Evolutionary conservation across 371 early-diverging fungal species (phyloP), one percentile per base, ranked within the genome.

Genomic region (Choanephora cucurbitarum): DNA sequence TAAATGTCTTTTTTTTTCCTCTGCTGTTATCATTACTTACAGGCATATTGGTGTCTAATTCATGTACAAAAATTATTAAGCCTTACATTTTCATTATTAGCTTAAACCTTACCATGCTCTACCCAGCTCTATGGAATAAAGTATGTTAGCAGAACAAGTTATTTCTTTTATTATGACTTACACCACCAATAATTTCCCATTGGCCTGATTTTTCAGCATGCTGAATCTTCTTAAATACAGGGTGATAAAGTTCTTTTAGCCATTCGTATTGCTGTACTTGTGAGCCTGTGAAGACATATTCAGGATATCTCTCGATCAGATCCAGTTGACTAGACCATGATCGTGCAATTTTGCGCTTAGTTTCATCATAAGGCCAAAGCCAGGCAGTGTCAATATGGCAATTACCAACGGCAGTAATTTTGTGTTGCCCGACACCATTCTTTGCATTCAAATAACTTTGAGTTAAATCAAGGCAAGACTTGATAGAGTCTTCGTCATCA

Each of bases 341-440:
- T 31, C 98, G 79, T 5, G 96, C 97, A 14, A 89, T 81, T 76
- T 98, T 98, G 45, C 98, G 89, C 48, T 92, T 93, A 6, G 99
- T 98, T 65, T 98, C 98, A 60, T 86, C 97, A 65, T 86, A 97
- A 0, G 95, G 93, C 99, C 97, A 95, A 28, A 90, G 78, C 91
- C 89, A 92, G 9, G 88, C 88, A 3, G 88, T 84, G 61, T 87
- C 93, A 52, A 88, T 86, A 55, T 88, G 86, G 54, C 97, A 96
- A 70, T 96, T 86, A 10, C 94, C 94, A n/a, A 93, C 79, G 1
- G 93, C 92, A 19, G 81, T 87, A 13, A 93, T 75, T 13, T 70
- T 78, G 66, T 91, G 92, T 5, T 77, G 69, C 0, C 68, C 73
- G 13, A 72, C 62, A 4, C 90, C 85, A n/a, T 77, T 80, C 33